Conservation (phyloP, 495 filamentous ascomycete species). For the Astrocystis sublimbata region DNA sequence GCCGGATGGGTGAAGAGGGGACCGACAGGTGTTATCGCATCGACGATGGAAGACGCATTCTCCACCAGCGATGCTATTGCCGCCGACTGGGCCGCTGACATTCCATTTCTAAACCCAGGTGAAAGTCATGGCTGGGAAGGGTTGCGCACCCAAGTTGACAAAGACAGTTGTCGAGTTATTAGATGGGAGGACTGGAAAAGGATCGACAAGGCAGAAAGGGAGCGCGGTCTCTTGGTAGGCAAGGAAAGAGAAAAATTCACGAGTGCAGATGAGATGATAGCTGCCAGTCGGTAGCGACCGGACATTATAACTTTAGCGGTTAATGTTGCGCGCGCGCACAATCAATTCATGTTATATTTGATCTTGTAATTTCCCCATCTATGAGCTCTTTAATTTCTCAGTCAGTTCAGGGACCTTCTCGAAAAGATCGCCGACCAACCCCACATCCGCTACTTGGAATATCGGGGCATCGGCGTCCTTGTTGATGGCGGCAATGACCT, state of each 20-base stretch:
- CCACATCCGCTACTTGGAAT: slow-evolving; percentile 96
- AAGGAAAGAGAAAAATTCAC: slow-evolving; percentile 87
- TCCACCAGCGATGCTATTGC: slow-evolving; percentile 79
- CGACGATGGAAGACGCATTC: slow-evolving; percentile 95
- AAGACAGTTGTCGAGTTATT: slow-evolving; percentile 51
- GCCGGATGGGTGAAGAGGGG: slow-evolving; percentile 97
- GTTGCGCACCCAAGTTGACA: slow-evolving; percentile 37
- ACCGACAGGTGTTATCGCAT: slow-evolving; percentile 93
- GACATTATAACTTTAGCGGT: slow-evolving; percentile 11
- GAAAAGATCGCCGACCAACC: slow-evolving; percentile 92
- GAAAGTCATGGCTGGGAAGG: slow-evolving; percentile 71
- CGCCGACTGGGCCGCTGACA: slow-evolving; percentile 60
- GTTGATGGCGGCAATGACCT: slow-evolving; percentile 98
- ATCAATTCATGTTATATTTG: slow-evolving; percentile 24
- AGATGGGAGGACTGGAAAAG: slow-evolving; percentile 83
- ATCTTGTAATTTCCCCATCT: slow-evolving; percentile 23
- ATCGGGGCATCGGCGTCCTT: slow-evolving; percentile 97
- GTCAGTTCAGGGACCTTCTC: slow-evolving; percentile 94
- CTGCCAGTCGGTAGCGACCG: slow-evolving; percentile 34
- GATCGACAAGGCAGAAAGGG: slow-evolving; percentile 78
- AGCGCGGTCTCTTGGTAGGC: slow-evolving; percentile 62
- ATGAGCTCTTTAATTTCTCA: slow-evolving; percentile 79
- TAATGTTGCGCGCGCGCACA: no score
- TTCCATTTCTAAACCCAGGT: slow-evolving; percentile 49
- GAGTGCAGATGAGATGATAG: slow-evolving; percentile 76